Evolutionary conservation across 805 yeast genomes (phyloP), one percentile per base, ranked within the genome.

Genomic region (Candida coleopterorum): DNA sequence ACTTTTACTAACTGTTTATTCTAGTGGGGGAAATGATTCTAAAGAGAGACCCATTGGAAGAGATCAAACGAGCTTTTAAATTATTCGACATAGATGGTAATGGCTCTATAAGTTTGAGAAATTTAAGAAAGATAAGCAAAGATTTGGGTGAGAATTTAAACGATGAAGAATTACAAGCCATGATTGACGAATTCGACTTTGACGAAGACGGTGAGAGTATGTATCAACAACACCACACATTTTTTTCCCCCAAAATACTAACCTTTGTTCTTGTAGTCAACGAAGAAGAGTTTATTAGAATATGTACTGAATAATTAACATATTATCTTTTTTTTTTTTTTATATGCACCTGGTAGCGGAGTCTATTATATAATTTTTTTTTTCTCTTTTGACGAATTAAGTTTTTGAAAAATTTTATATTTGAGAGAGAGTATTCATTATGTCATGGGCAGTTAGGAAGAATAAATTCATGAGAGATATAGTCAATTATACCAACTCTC

Each of bases 131-230:
- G 42, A 95, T 90, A 2, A 93, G 97, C 9, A 84, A 85, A 48
- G 97, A 90, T 47, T 64, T 93, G 40, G 97, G 96, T 2, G 98
- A 93, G 58, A 85, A 82, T 48, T 64, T 93, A 40, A 80, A 86
- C 5, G 99, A 93, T 48, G 96, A 87, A 41, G 98, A 93, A 53
- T 68, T 93, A 35, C 74, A 85, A 47, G 97, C 97, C 4, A 93
- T 93, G 98, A 93, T 93, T 46, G 96, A 89, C 43, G 97, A 90
- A 58, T 93, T 93, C 55, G 99, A 93, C 62, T 64, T 89, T 35
- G 97, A 93, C 56, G 95, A 86, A 38, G 97, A 93, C 58, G 97
- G 97, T 34, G 96, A 85, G 46, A 89, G 73, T 62, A 60, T 49
- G 73, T 72, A 64, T 53, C 29, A 18, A 8, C 4, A 14, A 21